phyloP scores from a whole-genome alignment of 106 monocot genomes.

The Narthecium ossifragum region DNA sequence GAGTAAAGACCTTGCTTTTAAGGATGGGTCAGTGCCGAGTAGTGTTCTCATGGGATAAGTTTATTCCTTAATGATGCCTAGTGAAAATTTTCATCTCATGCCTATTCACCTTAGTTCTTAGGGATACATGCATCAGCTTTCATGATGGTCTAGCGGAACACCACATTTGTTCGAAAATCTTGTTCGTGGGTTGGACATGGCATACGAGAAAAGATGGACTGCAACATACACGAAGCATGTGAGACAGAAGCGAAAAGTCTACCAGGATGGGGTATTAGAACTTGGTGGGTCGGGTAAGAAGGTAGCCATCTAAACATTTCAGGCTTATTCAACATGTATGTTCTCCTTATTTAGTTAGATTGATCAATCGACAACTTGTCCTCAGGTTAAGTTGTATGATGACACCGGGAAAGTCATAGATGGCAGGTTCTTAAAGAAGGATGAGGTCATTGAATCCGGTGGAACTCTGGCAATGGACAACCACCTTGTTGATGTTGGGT shows the following conservation, averaged over 20 bases:
- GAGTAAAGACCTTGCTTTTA: too few species aligned
- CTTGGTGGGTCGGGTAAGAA: conserved; percentile 25
- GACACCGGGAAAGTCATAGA: conserved; percentile 52
- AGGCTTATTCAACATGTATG: not conserved
- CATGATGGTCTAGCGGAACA: too few species aligned
- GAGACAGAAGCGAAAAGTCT: conserved; percentile 52
- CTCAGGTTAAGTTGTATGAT: conserved; percentile 66
- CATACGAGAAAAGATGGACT: conserved; percentile 25
- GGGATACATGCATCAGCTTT: too few species aligned
- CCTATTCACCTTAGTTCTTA: too few species aligned
- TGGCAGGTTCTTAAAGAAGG: conserved; percentile 56
- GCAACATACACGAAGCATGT: conserved; percentile 51
- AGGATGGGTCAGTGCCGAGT: too few species aligned
- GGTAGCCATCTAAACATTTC: conserved; percentile 5
- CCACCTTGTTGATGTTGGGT: conserved; percentile 75
- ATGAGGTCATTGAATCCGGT: conserved; percentile 52
- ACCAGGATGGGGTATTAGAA: conserved; percentile 40
- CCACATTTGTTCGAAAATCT: too few species aligned
- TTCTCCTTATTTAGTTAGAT: not conserved
- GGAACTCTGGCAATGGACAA: conserved; percentile 43
- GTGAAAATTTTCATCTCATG: too few species aligned
- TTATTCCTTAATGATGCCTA: too few species aligned
- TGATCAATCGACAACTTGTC: not conserved
- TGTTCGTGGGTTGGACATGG: too few species aligned
- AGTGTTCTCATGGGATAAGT: too few species aligned